Conservation (phyloP, 441 rosid species). For the Raphanus hybrid region DNA sequence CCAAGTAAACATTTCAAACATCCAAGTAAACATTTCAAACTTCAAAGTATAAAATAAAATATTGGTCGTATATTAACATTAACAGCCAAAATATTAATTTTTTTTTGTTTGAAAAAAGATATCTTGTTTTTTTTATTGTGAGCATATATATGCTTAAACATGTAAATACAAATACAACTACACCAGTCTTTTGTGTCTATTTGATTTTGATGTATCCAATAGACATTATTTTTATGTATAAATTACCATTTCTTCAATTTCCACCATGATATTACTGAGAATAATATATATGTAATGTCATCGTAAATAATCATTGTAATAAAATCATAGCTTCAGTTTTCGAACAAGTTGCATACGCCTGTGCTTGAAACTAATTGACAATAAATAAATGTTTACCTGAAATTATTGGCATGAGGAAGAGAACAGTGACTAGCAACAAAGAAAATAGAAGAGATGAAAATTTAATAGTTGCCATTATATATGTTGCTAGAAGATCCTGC, state of each 20-base stretch:
- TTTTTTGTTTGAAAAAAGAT: no score
- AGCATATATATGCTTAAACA: neutral
- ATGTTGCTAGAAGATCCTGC: neutral
- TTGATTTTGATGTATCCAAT: no score
- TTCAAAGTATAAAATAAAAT: no score
- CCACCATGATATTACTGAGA: no score
- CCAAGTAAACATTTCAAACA: no score
- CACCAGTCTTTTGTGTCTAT: no score
- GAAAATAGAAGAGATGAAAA: neutral
- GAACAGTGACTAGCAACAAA: neutral
- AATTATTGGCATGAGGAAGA: slow-evolving; percentile 9
- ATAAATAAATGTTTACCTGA: slow-evolving; percentile 20
- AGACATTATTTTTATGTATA: no score
- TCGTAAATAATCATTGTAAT: neutral
- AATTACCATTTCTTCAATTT: no score
- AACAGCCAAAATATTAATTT: no score
- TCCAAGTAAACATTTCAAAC: no score
- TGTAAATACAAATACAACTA: neutral
- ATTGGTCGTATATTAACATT: no score
- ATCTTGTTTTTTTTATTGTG: neutral
- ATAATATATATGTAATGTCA: neutral
- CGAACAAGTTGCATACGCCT: neutral
- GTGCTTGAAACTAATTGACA: neutral
- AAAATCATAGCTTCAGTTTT: neutral
- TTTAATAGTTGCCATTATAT: neutral